phyloP scores from a whole-genome alignment of 495 filamentous ascomycete genomes.

The Annulohypoxylon maeteangense region DNA sequence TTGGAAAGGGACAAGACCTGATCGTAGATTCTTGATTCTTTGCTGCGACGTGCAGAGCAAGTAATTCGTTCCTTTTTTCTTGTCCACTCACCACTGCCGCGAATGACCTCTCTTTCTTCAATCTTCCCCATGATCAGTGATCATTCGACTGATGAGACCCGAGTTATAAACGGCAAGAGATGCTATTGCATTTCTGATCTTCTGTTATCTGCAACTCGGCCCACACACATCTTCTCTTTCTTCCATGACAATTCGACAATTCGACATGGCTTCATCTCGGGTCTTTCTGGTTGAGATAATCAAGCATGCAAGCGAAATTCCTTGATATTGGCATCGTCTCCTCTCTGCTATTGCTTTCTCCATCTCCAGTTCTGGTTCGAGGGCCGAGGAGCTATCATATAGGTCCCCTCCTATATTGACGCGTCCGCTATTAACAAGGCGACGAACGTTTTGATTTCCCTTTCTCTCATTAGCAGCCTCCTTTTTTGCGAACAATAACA shows the following conservation, averaged over 20 bases:
- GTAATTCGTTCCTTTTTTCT: constrained; percentile 17
- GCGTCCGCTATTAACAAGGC: constrained; percentile 41
- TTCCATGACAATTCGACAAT: constrained; percentile 36
- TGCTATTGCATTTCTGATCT: constrained; percentile 18
- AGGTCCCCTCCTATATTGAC: constrained; percentile 39
- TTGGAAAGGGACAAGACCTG: neutral
- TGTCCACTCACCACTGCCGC: constrained; percentile 17
- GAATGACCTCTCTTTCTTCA: constrained; percentile 4
- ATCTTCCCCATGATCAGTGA: neutral
- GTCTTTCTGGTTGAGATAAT: constrained; percentile 41
- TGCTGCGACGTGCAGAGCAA: neutral
- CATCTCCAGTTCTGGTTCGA: constrained; percentile 45
- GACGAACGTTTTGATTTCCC: constrained; percentile 21
- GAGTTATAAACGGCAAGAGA: constrained; percentile 18
- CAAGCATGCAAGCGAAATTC: constrained; percentile 43
- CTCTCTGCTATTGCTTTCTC: constrained; percentile 42
- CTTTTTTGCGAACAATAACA: neutral
- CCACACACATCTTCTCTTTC: constrained; percentile 32
- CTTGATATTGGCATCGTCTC: constrained; percentile 47
- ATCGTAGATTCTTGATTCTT: constrained; percentile 33
- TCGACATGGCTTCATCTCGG: constrained; percentile 43
- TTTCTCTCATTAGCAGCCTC: constrained; percentile 24
- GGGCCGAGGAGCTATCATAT: constrained; percentile 40
- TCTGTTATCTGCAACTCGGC: constrained; percentile 38
- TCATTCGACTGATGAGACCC: constrained; percentile 21